phyloP scores from a whole-genome alignment of 495 filamentous ascomycete genomes.

The Neurospora sp. region DNA sequence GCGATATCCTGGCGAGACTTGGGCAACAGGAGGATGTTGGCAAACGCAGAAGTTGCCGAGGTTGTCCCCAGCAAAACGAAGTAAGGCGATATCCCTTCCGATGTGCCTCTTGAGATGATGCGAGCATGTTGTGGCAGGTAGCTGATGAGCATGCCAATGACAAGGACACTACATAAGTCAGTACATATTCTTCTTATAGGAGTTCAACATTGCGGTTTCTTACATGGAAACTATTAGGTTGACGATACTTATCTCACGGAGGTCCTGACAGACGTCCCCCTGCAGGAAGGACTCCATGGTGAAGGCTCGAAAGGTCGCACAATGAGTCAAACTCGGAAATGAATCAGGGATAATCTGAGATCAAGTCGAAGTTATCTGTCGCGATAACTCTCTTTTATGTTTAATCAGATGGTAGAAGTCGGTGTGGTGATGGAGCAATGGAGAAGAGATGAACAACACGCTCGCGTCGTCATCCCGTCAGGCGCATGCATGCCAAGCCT shows the following conservation, averaged over 20 bases:
- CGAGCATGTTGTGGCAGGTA: slow-evolving; percentile 92
- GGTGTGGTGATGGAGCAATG: neutral
- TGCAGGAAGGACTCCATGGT: slow-evolving; percentile 26
- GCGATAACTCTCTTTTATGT: neutral
- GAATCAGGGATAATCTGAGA: neutral
- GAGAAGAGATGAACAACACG: neutral
- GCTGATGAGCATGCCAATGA: slow-evolving; percentile 83
- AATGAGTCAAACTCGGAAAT: neutral
- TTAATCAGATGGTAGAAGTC: neutral
- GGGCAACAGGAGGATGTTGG: slow-evolving; percentile 80
- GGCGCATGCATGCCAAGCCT: neutral
- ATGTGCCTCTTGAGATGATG: slow-evolving; percentile 76
- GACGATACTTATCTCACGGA: slow-evolving; percentile 42
- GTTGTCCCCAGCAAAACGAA: slow-evolving; percentile 89
- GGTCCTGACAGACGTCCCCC: slow-evolving; percentile 38
- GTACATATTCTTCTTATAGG: neutral
- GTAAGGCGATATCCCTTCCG: slow-evolving; percentile 91
- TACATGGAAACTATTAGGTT: slow-evolving; percentile 57
- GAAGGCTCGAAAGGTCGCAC: neutral
- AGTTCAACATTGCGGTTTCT: slow-evolving; percentile 4
- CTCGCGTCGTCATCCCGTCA: neutral
- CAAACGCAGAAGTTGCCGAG: slow-evolving; percentile 75
- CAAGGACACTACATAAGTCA: slow-evolving; percentile 51
- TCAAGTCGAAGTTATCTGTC: neutral
- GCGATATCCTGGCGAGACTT: slow-evolving; percentile 65